Evolutionary conservation across 1,139 yeast species (phyloP), one percentile per base, ranked within the genome.

Genomic region (Yamadazyma kanchanaburiensis): DNA sequence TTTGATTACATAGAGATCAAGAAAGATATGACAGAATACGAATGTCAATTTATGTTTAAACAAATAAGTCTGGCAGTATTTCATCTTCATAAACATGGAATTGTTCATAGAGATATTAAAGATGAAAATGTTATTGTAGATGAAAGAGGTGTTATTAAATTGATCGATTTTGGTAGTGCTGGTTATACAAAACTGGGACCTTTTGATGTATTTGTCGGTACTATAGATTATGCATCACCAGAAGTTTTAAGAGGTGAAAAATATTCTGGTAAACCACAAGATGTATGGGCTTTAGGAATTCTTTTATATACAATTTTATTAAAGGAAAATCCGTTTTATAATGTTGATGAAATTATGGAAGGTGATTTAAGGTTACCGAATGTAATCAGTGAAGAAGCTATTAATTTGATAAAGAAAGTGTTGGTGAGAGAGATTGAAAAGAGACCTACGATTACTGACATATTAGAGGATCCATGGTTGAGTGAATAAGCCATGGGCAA

Each of bases 191-290:
- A 74, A 41, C 89, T 81, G 57, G 97, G 97, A 0, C 97, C 97
- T 3, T 91, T 89, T 59, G 96, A 89, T 47, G 95, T 89, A 8
- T 91, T 91, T 60, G 97, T 91, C 2, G 98, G 98, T 2, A 91
- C 98, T 0, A 79, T 91, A 24, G 97, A 91, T 55, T 91, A 89
- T 55, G 97, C 97, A 0, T 94, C 96, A 0, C 97, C 98, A 0
- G 98, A 91, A 56, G 96, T 91, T 0, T 66, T 91, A 21, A 72
- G 80, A 31, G 98, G 97, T 6, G 80, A 80, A 37, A 82, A 88
- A 18, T 91, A 91, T 50, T 86, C 78, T 34, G 98, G 98, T 13
- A 81, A 77, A 52, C 91, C 95, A 0, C 98, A 91, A 55, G 98
- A 91, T 56, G 80, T 89, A 2, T 91, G 98, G 98, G 96, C 97